phyloP scores from a whole-genome alignment of 1,284 basidiomycete genomes.

The Erythrobasidium hasegawianum region DNA sequence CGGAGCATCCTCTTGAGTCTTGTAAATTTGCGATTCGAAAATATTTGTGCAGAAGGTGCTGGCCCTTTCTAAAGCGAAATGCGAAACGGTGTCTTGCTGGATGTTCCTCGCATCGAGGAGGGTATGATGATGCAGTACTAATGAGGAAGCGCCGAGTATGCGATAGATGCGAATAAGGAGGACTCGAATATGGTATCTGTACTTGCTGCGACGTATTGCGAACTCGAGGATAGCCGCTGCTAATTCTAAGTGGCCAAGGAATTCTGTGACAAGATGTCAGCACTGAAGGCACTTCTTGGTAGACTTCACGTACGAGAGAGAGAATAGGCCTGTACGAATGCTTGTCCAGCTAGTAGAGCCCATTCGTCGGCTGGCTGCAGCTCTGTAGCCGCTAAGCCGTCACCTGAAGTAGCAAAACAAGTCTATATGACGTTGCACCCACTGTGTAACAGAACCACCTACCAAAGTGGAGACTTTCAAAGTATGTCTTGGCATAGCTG shows the following conservation, averaged over 20 bases:
- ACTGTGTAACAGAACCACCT: background rate
- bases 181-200: constrained; percentile 69
- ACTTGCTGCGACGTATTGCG: constrained; percentile 65
- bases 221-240: constrained; percentile 67
- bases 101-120: constrained; percentile 71
- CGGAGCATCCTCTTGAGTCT: background rate
- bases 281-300: background rate
- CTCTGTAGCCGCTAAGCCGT: constrained; percentile 65
- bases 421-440: background rate
- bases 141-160: constrained; percentile 62
- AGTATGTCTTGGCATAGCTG: constrained; percentile 60
- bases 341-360: constrained; percentile 66
- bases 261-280: constrained; percentile 46
- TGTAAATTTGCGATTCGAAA: background rate
- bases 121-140: constrained; percentile 70
- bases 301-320: constrained; percentile 39
- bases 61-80: constrained; percentile 69
- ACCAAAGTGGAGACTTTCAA: constrained; percentile 64
- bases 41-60: constrained; percentile 68
- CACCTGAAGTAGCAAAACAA: constrained; percentile 43
- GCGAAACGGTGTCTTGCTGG: constrained; percentile 77
- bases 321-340: constrained; percentile 63
- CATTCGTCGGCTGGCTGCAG: constrained; percentile 84
- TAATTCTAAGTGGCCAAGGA: constrained; percentile 60
- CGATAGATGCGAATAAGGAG: constrained; percentile 73